Evolutionary conservation across 176 grass and related monocot species (phyloP), one percentile per base, ranked within the genome.

Genomic region (Aegilops tauschii): DNA sequence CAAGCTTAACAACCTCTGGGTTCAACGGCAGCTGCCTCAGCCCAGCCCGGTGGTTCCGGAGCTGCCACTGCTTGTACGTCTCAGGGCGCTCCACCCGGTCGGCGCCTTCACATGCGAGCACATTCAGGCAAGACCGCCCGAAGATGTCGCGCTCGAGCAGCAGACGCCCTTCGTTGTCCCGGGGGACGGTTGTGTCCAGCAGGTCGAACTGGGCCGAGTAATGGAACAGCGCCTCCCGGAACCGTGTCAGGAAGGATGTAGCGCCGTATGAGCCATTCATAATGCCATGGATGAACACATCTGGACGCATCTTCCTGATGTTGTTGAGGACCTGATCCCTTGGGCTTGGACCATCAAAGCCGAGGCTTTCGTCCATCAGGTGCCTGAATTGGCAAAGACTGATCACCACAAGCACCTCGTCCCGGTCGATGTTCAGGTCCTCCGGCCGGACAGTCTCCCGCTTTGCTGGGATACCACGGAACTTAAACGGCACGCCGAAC

Each of bases 61-160:
- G 62, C 4, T 78, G 73, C 87, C 87, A 88, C 50, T 88, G 80
- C 65, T 83, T 88, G 13, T 86, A 89, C 2, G 83, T 92, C 82
- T 92, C 90, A 7, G 86, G 86, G 36, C 90, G 87, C 58, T 82
- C 86, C 72, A 88, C 86, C 32, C 90, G 62, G 36, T 88, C 90
- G 2, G 61, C 70, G 12, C 86, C 90, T 39, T 92, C 86, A 67
- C 90, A 92, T 1, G 90, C 80, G 0, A 88, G 36, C 4, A 71
- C 87, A 6, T 89, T 84, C 25, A 89, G 13, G 21, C 65, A 66
- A 13, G 56, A 68, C 10, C 16, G 74, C 0, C 75, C 87, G 2
- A 84, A 80, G 6, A 89, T 30, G 54, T 79, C 65, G 2, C 54
- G 74, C 74, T 89, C 81, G 0, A 89, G 28, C 35, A 89, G 18